These are phyloP conservation scores for Linderniella brevidens DNA, from an alignment of 257 asterid genomes.

Conservation along the genomic window DNA sequence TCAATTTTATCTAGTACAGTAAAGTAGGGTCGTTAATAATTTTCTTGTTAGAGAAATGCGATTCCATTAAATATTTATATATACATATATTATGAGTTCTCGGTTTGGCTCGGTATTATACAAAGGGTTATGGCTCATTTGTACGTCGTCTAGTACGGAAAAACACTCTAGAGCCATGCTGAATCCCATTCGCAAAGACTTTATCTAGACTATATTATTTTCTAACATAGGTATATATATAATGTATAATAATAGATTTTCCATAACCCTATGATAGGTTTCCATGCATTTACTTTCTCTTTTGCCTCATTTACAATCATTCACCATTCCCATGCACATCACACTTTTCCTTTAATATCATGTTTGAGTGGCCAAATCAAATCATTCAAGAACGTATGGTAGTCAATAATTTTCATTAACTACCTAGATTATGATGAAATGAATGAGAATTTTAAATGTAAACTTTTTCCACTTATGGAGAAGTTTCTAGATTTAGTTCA, in stretches of 20 bases:
- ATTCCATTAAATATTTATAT: too few species aligned
- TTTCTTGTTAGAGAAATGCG: not conserved
- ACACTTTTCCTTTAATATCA: conserved; percentile 9
- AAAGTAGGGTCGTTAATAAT: conserved; percentile 20
- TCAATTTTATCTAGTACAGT: conserved; percentile 20
- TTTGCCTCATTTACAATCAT: not conserved
- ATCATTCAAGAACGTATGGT: conserved; percentile 12
- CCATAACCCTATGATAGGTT: conserved; percentile 8
- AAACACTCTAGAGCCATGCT: too few species aligned
- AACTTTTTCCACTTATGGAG: conserved; percentile 14
- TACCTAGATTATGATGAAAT: conserved; percentile 20
- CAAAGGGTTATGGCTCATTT: too few species aligned
- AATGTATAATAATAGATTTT: not conserved
- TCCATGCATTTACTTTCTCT: conserved; percentile 18
- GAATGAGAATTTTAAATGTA: conserved; percentile 14
- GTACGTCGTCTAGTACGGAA: too few species aligned
- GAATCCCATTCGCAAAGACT: too few species aligned
- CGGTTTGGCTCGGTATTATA: too few species aligned
- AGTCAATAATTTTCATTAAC: conserved; percentile 7
- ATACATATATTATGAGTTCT: too few species aligned
- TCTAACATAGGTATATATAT: not conserved
- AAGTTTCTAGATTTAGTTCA: conserved; percentile 11
- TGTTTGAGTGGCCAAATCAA: conserved; percentile 12
- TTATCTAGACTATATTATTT: conserved; percentile 21
- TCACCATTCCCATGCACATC: conserved; percentile 17